These are phyloP conservation scores for Euphorbia corollata DNA, from an alignment of 441 rosid species.

Conservation along the genomic window DNA sequence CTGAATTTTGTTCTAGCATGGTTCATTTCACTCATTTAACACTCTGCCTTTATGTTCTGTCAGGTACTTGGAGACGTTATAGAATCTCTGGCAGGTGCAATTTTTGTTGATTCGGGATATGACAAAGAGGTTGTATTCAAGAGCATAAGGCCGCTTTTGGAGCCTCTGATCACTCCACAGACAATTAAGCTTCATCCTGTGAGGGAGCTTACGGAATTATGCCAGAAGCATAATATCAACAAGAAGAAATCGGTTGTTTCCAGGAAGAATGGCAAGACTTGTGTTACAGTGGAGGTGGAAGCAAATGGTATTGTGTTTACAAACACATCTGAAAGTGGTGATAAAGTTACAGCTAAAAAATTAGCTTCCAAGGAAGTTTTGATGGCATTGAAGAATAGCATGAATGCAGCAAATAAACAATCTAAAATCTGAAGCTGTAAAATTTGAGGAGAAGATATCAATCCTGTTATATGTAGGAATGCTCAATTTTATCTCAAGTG, in stretches of 20 bases:
- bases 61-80: conserved; percentile 92
- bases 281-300: conserved; percentile 40
- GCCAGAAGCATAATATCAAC: conserved; percentile 39
- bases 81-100: conserved; percentile 86
- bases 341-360: conserved; percentile 47
- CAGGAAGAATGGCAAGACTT: conserved; percentile 23
- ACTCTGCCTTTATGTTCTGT: background rate
- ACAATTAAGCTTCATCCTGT: conserved; percentile 54
- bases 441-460: background rate
- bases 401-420: background rate
- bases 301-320: conserved; percentile 35
- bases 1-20: too few species aligned
- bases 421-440: background rate
- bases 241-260: conserved; percentile 17
- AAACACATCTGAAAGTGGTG: conserved; percentile 33
- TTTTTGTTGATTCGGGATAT: conserved; percentile 69
- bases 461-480: background rate
- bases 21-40: too few species aligned
- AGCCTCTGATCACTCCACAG: conserved; percentile 63
- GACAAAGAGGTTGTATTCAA: conserved; percentile 47
- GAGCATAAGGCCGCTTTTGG: conserved; percentile 64
- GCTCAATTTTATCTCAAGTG: background rate
- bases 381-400: conserved; percentile 36
- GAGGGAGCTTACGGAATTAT: conserved; percentile 51
- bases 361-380: conserved; percentile 53